Base-by-base conservation (phyloP, 139 green algal species). In the Chlamydomonas sp. region DNA sequence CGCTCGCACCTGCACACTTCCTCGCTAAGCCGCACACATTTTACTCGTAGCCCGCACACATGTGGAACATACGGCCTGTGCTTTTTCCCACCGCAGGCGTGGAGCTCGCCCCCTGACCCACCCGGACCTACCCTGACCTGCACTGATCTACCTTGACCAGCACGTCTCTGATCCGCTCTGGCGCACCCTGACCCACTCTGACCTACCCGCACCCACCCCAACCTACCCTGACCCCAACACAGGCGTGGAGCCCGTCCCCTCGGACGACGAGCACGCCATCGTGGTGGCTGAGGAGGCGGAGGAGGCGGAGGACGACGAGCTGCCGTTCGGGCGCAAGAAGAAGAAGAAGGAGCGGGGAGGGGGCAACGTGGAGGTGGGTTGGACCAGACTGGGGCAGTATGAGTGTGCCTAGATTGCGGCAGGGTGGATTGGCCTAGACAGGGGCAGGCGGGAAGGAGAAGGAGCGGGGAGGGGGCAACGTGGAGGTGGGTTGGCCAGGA, bases 251-350 rank as follows among this genome's bases (percentile, higher is more conserved):
- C 85, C 59, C 3, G 68, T 74, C 2, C 5, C 62, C 5, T 67
- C 57, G 31, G 79, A 84, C 67, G 86, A 86, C 15, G 72, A 82
- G 58, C 59, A 68, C 4, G 80, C 14, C 4, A 58, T 8, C 2
- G 71, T 78, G 61, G 3, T 18, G 2, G 78, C 86, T 4, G 81
- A 91, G 9, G 81, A 91, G 88, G 87, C 87, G 61, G 83, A 91
- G 84, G 84, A 88, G 31, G 90, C 58, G 17, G 84, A 85, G 12
- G 89, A 84, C 7, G 79, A 77, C 59, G 84, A 92, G 72, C 62
- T 81, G 6, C 66, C 75, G n/a, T 91, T 93, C 63, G 84, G 84
- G 64, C 74, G 69, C 63, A 92, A 92, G 84, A 88, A 88, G 68
- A 89, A 86, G 64, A 91, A 89, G 85, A 83, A 77, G 68, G 84